Evolutionary conservation across 345 rosid species (phyloP).

Genomic region (Mangifera indica): DNA sequence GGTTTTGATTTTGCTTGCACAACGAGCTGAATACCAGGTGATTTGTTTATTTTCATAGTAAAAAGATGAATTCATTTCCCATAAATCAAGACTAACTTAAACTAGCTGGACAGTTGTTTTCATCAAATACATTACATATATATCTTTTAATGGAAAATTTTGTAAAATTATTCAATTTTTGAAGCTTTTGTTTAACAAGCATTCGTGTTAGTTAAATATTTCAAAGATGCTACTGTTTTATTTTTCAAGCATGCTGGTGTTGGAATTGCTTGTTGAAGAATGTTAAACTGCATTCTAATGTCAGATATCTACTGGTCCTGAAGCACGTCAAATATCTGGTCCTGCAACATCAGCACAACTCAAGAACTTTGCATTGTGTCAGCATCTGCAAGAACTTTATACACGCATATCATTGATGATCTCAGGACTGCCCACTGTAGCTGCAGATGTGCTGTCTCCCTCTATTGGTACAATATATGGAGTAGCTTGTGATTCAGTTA

Average conservation of each 20-base stretch:
- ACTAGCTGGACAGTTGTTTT: neutral
- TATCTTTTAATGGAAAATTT: neutral
- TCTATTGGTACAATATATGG: constrained; percentile 72
- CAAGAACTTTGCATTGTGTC: constrained; percentile 85
- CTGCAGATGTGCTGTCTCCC: constrained; percentile 76
- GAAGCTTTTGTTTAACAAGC: constrained; percentile 1
- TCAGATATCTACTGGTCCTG: constrained; percentile 96
- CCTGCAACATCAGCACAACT: constrained; percentile 85
- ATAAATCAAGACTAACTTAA: neutral
- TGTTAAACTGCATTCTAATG: constrained; percentile 25
- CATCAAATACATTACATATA: neutral
- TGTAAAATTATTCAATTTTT: neutral
- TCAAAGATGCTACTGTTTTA: neutral
- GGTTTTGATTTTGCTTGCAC: constrained; percentile 71
- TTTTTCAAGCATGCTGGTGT: neutral
- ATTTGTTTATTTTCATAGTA: neutral
- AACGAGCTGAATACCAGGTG: constrained; percentile 97
- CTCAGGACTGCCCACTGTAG: constrained; percentile 65
- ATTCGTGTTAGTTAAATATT: neutral
- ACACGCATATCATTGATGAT: constrained; percentile 68
- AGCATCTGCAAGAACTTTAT: constrained; percentile 92
- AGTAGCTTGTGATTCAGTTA: constrained; percentile 86
- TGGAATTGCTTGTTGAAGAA: constrained; percentile 11
- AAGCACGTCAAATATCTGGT: constrained; percentile 83
- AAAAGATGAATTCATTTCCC: neutral